Conservation (phyloP, 495 filamentous ascomycete genomes). For the Penicillium mononematosum region DNA sequence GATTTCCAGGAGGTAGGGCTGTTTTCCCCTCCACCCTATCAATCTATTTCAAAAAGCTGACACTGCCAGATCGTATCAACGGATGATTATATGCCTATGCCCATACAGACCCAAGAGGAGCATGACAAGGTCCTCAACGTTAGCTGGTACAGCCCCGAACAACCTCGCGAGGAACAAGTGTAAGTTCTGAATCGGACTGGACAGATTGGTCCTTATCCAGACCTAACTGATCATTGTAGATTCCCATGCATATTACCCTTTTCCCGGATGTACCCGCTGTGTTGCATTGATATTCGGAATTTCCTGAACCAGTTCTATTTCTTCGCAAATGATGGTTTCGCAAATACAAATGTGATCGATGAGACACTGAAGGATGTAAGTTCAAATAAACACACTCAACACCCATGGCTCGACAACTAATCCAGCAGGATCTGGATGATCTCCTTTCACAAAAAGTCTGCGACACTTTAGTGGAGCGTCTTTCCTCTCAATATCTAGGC, state of each 20-base stretch:
- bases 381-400: neutral
- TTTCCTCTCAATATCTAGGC: slow-evolving; percentile 88
- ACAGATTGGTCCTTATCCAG: neutral
- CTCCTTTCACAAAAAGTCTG: slow-evolving; percentile 89
- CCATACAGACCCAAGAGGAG: slow-evolving; percentile 81
- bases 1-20: slow-evolving; percentile 80
- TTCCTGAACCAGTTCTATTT: slow-evolving; percentile 96
- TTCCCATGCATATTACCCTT: slow-evolving; percentile 93
- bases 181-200: slow-evolving; percentile 41
- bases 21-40: no score
- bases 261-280: slow-evolving; percentile 97
- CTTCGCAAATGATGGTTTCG: slow-evolving; percentile 92
- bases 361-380: slow-evolving; percentile 75
- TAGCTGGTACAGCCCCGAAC: slow-evolving; percentile 88
- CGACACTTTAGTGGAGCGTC: slow-evolving; percentile 79
- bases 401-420: slow-evolving; percentile 15
- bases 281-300: slow-evolving; percentile 95
- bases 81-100: slow-evolving; percentile 99
- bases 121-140: slow-evolving; percentile 93
- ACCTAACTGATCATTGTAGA: slow-evolving; percentile 41
- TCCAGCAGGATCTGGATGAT: slow-evolving; percentile 70
- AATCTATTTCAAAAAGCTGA: slow-evolving; percentile 14
- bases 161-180: slow-evolving; percentile 69
- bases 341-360: slow-evolving; percentile 81
- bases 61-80: slow-evolving; percentile 76